These are phyloP conservation scores for Tephrocybe sp. DNA, from an alignment of 768 basidiomycete genomes.

Conservation along the genomic window DNA sequence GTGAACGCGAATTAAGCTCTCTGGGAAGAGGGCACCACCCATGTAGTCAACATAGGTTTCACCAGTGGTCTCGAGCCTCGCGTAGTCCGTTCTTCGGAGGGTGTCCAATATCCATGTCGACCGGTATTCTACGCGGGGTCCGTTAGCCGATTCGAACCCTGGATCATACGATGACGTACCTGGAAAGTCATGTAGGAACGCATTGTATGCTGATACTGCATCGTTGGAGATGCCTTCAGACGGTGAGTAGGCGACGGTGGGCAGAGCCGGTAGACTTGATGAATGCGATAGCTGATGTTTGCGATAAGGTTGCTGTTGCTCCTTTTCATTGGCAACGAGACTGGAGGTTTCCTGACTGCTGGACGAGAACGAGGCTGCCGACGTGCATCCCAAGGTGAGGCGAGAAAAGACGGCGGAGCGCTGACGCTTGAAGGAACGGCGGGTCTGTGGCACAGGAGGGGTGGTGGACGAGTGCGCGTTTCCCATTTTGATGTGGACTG, in stretches of 20 bases:
- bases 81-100: conserved; percentile 62
- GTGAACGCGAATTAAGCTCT: conserved; percentile 71
- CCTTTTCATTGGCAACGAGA: conserved; percentile 32
- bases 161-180: conserved; percentile 20
- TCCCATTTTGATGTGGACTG: conserved; percentile 26
- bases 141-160: conserved; percentile 1
- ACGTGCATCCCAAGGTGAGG: conserved; percentile 39
- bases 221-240: conserved; percentile 30
- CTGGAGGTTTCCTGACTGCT: conserved; percentile 37
- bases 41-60: conserved; percentile 88
- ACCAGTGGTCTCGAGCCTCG: conserved; percentile 54
- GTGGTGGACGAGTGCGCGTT: conserved; percentile 27
- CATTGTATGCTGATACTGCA: conserved; percentile 42
- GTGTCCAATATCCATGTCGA: conserved; percentile 72
- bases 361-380: conserved; percentile 31
- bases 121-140: conserved; percentile 49
- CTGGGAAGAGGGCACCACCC: conserved; percentile 81
- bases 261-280: conserved; percentile 11
- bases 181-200: conserved; percentile 47
- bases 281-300: conserved; percentile 26
- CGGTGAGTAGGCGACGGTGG: conserved; percentile 27
- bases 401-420: conserved; percentile 38
- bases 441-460: conserved; percentile 13
- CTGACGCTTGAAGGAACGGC: conserved; percentile 27
- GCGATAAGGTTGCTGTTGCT: conserved; percentile 22